Base-by-base conservation (phyloP, 2,329 filamentous ascomycete genomes). In the Diplodia seriata region DNA sequence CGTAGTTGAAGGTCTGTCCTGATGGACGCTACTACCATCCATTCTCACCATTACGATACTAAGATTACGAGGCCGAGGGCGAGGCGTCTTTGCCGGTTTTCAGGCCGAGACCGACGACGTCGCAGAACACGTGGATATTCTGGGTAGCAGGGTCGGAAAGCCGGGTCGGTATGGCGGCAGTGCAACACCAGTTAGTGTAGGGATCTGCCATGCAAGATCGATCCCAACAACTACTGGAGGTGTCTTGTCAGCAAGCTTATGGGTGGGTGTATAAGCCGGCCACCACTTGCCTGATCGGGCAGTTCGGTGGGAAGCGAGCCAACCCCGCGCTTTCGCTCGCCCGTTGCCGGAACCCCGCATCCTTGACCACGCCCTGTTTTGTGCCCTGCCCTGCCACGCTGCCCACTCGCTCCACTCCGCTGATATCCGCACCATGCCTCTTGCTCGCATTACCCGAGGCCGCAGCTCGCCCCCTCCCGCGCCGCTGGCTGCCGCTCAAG, bases 391-490 rank as follows among this genome's bases (percentile, higher is more conserved):
- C 23, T 26, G 9, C 51, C 8, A 20, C 51, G 53, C 53, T 6
- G 26, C 8, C 53, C 12, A n/a, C 20, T 18, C 26, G 55, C n/a
- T 47, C 20, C 38, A 59, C 20, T 1, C 38, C 55, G 36, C 36
- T 57, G 55, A 33, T 29, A 57, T 43, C 55, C 55, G 55, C 38
- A 23, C 20, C 26, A 18, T 38, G 55, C 15, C 1, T 36, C 18
- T 36, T 56, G 31, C 31, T 26, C 12, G 23, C 15, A 12, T 63
- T 63, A 63, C 47, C 59, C 59, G 59, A 63, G 59, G 59, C 59
- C 59, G 29, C 59, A 29, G 18, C 59, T 47, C 11, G 11, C 12
- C 59, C 50, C 59, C 47, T 47, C 59, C 15, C 38, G 23, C 40
- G 6, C 40, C 40, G 40, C 40, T n/a, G 40, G 15, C 40, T 29